Base-by-base conservation (phyloP, 2,329 filamentous ascomycete genomes). In the Beauveria brongniartii region DNA sequence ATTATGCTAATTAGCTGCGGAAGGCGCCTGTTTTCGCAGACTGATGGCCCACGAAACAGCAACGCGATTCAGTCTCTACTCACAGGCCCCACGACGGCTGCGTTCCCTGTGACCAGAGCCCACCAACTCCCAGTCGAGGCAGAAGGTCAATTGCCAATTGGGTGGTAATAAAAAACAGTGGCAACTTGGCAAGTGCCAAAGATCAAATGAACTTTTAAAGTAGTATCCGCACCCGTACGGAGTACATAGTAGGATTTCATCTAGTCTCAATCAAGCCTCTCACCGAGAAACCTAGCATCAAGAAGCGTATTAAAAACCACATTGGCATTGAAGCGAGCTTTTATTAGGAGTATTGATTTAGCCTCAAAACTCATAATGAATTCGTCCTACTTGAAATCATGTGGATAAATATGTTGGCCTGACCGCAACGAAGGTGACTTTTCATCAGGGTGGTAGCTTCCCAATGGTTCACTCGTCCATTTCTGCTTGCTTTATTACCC, bases 1-100 rank as follows among this genome's bases (percentile, higher is more conserved):
- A 22, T n/a, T 4, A 9, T 18, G 52, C 52, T 47, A 28, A 56
- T 58, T 22, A 28, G 46, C 30, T 20, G 48, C 28, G 41, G 9
- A 37, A 16, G 18, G 24, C 53, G 26, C 52, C 50, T 20, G 14
- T 41, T 48, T 40, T 41, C 47, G 22, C 18, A 43, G 20, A 58
- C 34, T 43, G 55, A 51, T 50, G 14, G 41, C 34, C 52, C 43
- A 55, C 52, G 37, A 20, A 37, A 30, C 41, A 22, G 44, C 20
- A 37, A 40, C 55, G 44, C 55, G 55, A 58, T 51, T 58, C 55
- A 58, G 55, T 51, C 55, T 41, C n/a, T 34, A 3, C 55, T 41
- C 37, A 6, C 3, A 14, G 46, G 55, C 46, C 46, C 55, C 55
- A 58, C 46, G 55, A 50, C 43, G 55, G 55, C 46, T 58, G 46